Evolutionary conservation across 2,329 filamentous ascomycete genomes (phyloP), one percentile per base, ranked within the genome.

Genomic region (Sordariomycetes sp.): DNA sequence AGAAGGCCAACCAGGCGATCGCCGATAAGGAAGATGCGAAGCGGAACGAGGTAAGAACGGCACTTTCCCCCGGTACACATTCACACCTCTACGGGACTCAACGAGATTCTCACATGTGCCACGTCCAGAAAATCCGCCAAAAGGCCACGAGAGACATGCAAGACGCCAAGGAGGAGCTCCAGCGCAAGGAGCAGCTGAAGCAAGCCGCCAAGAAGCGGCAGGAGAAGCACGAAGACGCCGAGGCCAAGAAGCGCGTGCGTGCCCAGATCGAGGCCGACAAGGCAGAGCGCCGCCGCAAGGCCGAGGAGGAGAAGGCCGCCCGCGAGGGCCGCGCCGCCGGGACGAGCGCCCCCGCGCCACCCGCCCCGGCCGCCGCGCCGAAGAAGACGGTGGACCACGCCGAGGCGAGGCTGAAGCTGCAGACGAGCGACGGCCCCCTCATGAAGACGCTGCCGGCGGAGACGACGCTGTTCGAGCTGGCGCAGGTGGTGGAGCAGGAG

Each of bases 211-310:
- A 84, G 65, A 96, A 96, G 76, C 85, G 86, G 57, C 82, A 86
- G 65, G 94, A 99, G 74, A 96, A 96, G 75, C 74, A 81, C 50
- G 89, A 87, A 17, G 94, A 97, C 56, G 70, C 86, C 10, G 89
- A 90, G 51, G 92, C 90, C 12, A 94, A 92, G 76, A 89, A 86
- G 71, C 83, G 88, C 39, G 92, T 96, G 69, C 86, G 90, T 72
- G 91, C 90, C 58, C 91, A 91, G 78, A 96, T 99, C 62, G 91
- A 94, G 64, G 91, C 88, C 15, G 91, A 97, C 74, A 96, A 95
- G 76, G 87, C 89, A 64, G 90, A 92, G 65, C 84, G 94, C 57
- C 85, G 88, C 62, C 79, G 86, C 62, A 95, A 94, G 69, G 86
- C 89, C 2, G 94, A 96, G 66, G 77, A 83, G 58, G 88, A 90